Evolutionary conservation across 2,329 filamentous ascomycete species (phyloP), one percentile per base, ranked within the genome.

Genomic region (Botryotinia convoluta): DNA sequence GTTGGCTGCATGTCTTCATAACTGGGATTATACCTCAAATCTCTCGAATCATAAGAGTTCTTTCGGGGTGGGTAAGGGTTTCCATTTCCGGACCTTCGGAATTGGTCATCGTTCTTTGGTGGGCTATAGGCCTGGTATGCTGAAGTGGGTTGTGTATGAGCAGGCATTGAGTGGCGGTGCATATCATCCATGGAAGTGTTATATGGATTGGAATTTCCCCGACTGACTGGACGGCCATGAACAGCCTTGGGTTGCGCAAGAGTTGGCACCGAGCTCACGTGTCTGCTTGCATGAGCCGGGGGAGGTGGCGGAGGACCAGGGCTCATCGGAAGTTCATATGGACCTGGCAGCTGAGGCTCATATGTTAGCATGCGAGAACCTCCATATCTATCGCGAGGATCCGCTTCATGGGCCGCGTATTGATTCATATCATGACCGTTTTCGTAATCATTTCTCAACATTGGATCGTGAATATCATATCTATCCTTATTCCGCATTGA

Each of bases 1-100:
- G 83, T 83, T 14, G 84, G 83, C 73, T 85, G 84, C 84, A 85
- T 85, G 10, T 82, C 81, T 18, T 82, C 82, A 75, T 84, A 83
- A 72, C 82, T 79, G 26, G 79, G 76, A 71, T 82, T 81, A 71
- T 82, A 83, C 45, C 76, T 75, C 32, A 79, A 76, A 69, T 81
- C 79, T 59, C 76, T 75, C n/a, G 79, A 76, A 69, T 81, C 79
- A 65, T 79, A 81, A n/a, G 79, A 77, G 72, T 81, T 75, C 77
- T 82, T 78, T 61, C 79, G 71, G 79, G 82, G 76, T 73, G 80
- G 75, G 68, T 81, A 73, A 39, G 74, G 48, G 37, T 70, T 42
- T 32, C 74, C 76, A 65, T 77, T 76, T 35, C 57, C 73, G 4
- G 77, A 76, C 63, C 62, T 76, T 51, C 75, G 78, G 57, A 75